Base-by-base conservation (phyloP, 352 stramenopile species). In the Pythium plurisporium region DNA sequence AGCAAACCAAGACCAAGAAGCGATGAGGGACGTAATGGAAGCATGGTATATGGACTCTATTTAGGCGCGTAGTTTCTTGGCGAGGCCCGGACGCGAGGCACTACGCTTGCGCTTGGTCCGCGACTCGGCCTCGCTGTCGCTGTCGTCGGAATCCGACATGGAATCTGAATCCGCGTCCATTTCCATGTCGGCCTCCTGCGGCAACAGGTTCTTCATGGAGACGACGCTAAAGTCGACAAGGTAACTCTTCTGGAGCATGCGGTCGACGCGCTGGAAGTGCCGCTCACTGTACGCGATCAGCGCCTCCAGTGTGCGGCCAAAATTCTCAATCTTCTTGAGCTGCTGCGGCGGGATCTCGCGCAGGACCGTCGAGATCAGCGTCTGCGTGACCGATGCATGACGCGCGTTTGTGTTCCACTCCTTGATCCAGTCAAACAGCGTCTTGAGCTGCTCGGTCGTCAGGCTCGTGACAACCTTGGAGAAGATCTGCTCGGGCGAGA, bases 391-490 rank as follows among this genome's bases (percentile, higher is more conserved):
- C 41, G 86, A 72, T n/a, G 82, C 94, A 66, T 98, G 97, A 43
- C 89, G 86, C 20, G 93, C 92, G 61, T 98, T 96, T 47, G 96
- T 99, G 72, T 99, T 99, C 96, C 97, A 99, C 55, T 99, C 96
- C 41, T 91, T 80, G 54, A 97, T 79, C 79, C 98, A 99, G 29
- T 87, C 73, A 11, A 99, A 75, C 17, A 98, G 84, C 68, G 94
- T 90, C 49, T 72, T 77, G 26, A 98, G 74, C 40, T 96, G 70
- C 34, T 95, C 87, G 42, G 89, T 74, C 29, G 73, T 62, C 59
- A 98, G 93, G 29, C 73, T 91, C 37, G 70, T 74, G 14, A 96
- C 62, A 23, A 89, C 68, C 64, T 70, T 66, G 12, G 72, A 43
- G 59, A 84, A 89, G 30, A 91, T 89, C 20, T 75, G 55, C 49